These are phyloP conservation scores for Sporothrix brasiliensis DNA, from an alignment of 2,329 filamentous ascomycete species.

Conservation along the genomic window DNA sequence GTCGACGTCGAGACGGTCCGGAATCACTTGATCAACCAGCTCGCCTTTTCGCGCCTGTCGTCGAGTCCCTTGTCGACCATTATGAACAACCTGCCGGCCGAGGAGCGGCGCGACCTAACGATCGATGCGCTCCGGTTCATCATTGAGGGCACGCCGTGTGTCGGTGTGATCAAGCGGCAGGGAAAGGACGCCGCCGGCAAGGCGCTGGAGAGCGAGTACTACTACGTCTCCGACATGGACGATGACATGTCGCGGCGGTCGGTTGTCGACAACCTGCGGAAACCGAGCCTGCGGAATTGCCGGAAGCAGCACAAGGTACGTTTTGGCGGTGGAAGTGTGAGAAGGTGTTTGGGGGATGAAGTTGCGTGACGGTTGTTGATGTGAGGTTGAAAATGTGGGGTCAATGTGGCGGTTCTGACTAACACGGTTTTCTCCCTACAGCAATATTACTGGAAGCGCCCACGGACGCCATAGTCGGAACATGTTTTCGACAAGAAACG, in stretches of 20 bases:
- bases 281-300: conserved; percentile 85
- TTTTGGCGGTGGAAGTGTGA: conserved; percentile 27
- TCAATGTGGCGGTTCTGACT: neutral
- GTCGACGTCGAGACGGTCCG: conserved; percentile 56
- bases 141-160: conserved; percentile 73
- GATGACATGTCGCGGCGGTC: conserved; percentile 75
- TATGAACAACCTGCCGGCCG: conserved; percentile 77
- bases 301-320: conserved; percentile 96
- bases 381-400: conserved; percentile 6
- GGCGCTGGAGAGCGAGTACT: conserved; percentile 91
- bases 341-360: neutral
- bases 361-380: neutral
- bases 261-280: conserved; percentile 82
- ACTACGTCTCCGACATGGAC: conserved; percentile 90
- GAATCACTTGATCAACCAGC: conserved; percentile 92
- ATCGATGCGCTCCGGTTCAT: conserved; percentile 68
- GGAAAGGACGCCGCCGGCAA: conserved; percentile 97
- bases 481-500: neutral
- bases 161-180: conserved; percentile 85
- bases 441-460: conserved; percentile 34
- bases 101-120: conserved; percentile 62
- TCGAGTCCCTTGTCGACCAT: conserved; percentile 90
- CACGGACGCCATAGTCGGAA: conserved; percentile 26
- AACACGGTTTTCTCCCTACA: conserved; percentile 17
- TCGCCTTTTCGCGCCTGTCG: conserved; percentile 90